Evolutionary conservation across 495 filamentous ascomycete species (phyloP).

Genomic region (Aspergillus kassunensis): DNA sequence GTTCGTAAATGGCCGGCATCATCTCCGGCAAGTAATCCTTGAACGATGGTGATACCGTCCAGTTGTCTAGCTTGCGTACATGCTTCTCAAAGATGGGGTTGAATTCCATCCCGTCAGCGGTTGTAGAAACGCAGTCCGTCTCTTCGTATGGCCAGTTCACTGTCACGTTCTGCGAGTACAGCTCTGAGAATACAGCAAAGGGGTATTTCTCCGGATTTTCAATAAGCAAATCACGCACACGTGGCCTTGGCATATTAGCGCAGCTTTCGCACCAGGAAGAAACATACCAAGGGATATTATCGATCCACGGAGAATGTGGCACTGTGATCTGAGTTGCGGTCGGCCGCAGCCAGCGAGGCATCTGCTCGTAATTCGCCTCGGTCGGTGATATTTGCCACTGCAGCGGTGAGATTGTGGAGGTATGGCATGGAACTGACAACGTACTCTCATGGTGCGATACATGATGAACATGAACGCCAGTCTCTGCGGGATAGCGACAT

Average conservation of each 20-base stretch:
- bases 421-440: neutral
- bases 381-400: conserved; percentile 9
- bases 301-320: conserved; percentile 12
- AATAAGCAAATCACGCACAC: conserved; percentile 11
- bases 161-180: conserved; percentile 7
- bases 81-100: conserved; percentile 17
- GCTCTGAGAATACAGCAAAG: conserved; percentile 10
- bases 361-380: neutral
- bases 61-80: conserved; percentile 4
- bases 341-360: conserved; percentile 10
- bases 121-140: neutral
- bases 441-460: conserved; percentile 5
- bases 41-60: conserved; percentile 3
- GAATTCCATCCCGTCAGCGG: neutral
- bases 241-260: too few relatives aligned
- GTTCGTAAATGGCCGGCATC: neutral
- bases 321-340: conserved; percentile 10
- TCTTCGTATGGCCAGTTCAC: conserved; percentile 12
- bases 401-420: too few relatives aligned
- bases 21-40: conserved; percentile 9
- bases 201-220: conserved; percentile 8
- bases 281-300: conserved; percentile 14
- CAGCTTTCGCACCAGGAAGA: neutral
- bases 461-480: conserved; percentile 10
- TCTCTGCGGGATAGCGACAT: conserved; percentile 5